Evolutionary conservation across 805 yeast genomes (phyloP), one percentile per base, ranked within the genome.

Genomic region (Candida namnaoensis): DNA sequence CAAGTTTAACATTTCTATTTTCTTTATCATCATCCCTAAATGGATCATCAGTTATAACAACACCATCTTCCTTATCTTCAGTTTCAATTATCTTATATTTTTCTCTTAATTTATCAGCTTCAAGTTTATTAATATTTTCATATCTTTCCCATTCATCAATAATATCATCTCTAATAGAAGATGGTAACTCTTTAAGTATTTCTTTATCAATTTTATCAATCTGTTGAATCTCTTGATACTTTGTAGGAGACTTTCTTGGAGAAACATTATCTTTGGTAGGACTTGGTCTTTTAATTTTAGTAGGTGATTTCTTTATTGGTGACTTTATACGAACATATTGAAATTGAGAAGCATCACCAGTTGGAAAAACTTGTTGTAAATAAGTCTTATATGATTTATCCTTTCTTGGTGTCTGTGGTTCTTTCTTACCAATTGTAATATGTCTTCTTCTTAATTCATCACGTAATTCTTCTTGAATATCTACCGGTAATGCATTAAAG

Each of bases 401-500:
- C 45, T 38, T 60, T 11, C 36, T 49, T 43, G 43, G 57, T 39
- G 47, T 51, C 32, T 34, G 47, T 44, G 38, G 56, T 37, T 34
- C 49, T 35, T 51, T 48, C 5, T 37, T 42, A 12, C 57, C 13
- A 12, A 54, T 40, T 5, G 39, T 43, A 30, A 56, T 53, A 28
- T 52, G 52, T 35, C 84, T 56, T 36, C 76, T 61, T 7, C 63
- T 49, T 28, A 81, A 53, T 46, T 82, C 87, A 4, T 57, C 55
- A 45, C 62, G 66, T 1, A 88, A 53, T 50, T 88, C 96, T 1
- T 60, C 48, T 48, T 78, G 78, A 5, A 88, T 76, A 24, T 80
- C 82, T 2, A 58, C 50, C 0, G 96, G 96, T 8, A 88, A 60
- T 38, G 70, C 74, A 11, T 71, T 65, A 51, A 86, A 75, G 2